phyloP scores from a whole-genome alignment of 768 basidiomycete species.

The Leucosporidium scottii region DNA sequence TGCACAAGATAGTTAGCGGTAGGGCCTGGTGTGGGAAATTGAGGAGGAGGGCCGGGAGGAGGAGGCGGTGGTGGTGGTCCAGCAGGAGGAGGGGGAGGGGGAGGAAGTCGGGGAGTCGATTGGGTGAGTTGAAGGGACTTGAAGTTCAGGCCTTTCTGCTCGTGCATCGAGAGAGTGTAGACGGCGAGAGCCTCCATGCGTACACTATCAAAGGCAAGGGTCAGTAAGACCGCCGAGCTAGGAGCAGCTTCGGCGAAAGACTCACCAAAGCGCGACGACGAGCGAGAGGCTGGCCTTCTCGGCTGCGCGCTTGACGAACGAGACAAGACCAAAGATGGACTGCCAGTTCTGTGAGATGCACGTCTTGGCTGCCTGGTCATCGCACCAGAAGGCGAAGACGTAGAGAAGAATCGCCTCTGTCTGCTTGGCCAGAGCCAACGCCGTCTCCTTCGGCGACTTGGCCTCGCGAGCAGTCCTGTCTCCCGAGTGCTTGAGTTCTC shows the following conservation, averaged over 20 bases:
- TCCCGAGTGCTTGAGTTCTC: constrained; percentile 74
- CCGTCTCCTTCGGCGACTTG: constrained; percentile 63
- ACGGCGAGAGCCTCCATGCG: constrained; percentile 27
- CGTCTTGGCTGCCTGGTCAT: constrained; percentile 43
- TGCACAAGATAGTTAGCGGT: not conserved
- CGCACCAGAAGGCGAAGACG: constrained; percentile 74
- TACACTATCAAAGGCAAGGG: not conserved
- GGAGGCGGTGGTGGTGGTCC: not conserved
- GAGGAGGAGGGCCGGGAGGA: not conserved
- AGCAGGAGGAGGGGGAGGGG: not conserved
- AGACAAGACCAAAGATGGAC: constrained; percentile 34
- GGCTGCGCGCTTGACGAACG: constrained; percentile 29
- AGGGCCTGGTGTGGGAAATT: not conserved
- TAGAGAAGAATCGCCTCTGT: constrained; percentile 76
- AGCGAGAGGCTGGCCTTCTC: constrained; percentile 20
- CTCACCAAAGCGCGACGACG: constrained; percentile 23
- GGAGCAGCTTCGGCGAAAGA: not conserved
- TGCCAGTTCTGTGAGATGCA: constrained; percentile 31
- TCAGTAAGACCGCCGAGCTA: not conserved
- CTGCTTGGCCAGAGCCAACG: constrained; percentile 70
- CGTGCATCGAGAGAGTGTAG: constrained; percentile 24
- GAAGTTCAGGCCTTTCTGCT: constrained; percentile 26
- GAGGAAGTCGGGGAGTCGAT: not conserved
- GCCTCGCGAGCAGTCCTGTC: constrained; percentile 55
- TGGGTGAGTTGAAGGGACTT: constrained; percentile 11